These are phyloP conservation scores for Paraphaeosphaeria sporulosa DNA, from an alignment of 2,329 filamentous ascomycete species.

Conservation along the genomic window DNA sequence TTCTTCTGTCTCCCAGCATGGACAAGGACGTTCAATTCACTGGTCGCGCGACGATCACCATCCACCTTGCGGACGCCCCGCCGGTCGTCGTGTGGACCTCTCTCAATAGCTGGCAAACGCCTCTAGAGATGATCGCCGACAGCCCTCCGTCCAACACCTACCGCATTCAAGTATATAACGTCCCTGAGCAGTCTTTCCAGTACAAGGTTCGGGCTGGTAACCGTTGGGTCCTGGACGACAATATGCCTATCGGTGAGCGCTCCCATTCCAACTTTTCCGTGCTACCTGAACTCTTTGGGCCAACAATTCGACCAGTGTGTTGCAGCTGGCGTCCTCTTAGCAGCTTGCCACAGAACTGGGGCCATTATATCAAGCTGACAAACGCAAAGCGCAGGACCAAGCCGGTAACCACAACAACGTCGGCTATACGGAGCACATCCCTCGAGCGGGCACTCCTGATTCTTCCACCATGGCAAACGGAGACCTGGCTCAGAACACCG, in stretches of 20 bases:
- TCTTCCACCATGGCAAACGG: background rate
- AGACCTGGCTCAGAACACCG: background rate
- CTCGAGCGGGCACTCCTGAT: background rate
- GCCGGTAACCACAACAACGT: conserved; percentile 63
- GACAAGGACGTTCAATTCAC: conserved; percentile 28
- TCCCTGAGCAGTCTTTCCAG: conserved; percentile 68
- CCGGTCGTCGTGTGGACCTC: conserved; percentile 76
- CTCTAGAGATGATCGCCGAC: conserved; percentile 65
- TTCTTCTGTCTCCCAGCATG: conserved; percentile 10
- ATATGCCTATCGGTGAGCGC: conserved; percentile 64
- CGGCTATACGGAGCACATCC: conserved; percentile 39
- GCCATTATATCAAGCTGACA: conserved; percentile 25
- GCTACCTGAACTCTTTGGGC: background rate
- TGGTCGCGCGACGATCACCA: conserved; percentile 63
- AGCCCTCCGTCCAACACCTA: conserved; percentile 62
- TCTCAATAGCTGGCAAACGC: conserved; percentile 72
- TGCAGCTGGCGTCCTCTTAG: background rate
- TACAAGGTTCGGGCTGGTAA: conserved; percentile 77
- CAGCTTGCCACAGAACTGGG: background rate
- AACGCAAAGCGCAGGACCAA: conserved; percentile 57
- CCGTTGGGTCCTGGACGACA: conserved; percentile 72
- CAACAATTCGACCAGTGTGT: background rate
- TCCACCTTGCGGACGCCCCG: conserved; percentile 66
- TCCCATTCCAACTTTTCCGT: background rate
- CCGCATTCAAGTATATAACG: conserved; percentile 62